Evolutionary conservation across 257 asterid genomes (phyloP).

Genomic region (Lithospermum erythrorhizon): DNA sequence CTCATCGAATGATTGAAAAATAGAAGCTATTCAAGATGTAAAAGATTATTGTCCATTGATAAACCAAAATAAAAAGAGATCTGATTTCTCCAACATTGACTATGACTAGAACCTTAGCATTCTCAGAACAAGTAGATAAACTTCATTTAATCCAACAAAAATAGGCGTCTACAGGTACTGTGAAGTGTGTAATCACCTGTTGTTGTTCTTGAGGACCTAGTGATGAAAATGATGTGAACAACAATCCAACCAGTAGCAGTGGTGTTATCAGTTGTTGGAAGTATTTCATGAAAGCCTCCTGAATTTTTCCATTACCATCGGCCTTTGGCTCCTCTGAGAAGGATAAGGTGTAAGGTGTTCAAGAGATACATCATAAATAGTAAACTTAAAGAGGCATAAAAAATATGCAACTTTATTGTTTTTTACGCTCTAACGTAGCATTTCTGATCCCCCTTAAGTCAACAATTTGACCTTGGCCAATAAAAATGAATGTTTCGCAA

Average conservation of each 20-base stretch:
- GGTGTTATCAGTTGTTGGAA: conserved; percentile 28
- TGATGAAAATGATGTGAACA: conserved; percentile 30
- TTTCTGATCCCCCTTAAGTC: too few relatives aligned
- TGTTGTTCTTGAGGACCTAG: conserved; percentile 36
- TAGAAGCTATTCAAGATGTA: too few relatives aligned
- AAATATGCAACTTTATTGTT: too few relatives aligned
- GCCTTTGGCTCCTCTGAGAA: conserved; percentile 53
- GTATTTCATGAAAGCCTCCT: conserved; percentile 19
- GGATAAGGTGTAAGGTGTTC: neutral
- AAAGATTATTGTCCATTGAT: too few relatives aligned
- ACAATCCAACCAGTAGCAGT: conserved; percentile 31
- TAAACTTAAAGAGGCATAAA: neutral
- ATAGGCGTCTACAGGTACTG: neutral
- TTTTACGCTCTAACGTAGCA: too few relatives aligned
- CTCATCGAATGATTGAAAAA: too few relatives aligned
- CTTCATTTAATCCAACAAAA: neutral
- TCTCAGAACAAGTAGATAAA: neutral
- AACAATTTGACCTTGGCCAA: too few relatives aligned
- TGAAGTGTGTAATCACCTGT: conserved; percentile 32
- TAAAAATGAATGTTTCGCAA: too few relatives aligned
- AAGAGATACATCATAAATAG: neutral
- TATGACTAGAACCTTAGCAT: neutral
- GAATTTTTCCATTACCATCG: conserved; percentile 29
- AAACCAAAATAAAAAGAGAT: too few relatives aligned
- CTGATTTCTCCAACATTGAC: too few relatives aligned